A percentile compares a stretch with the other conserved stretches of the same genome.
phyloP scores from a whole-genome alignment of 2,329 filamentous ascomycete species.

The Colletotrichum incanum region DNA sequence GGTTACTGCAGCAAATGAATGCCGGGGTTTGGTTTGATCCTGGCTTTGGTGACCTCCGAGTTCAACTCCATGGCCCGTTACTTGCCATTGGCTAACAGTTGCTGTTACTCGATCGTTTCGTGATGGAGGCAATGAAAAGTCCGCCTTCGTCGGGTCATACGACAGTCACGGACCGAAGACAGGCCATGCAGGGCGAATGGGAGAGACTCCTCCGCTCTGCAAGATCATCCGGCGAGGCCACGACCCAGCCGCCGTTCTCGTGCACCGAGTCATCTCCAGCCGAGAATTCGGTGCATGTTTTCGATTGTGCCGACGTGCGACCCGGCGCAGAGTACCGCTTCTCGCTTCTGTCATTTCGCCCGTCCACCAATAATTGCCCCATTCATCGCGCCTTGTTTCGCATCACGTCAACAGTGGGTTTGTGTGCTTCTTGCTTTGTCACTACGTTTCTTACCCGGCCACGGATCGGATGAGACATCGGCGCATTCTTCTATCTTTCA shows the following conservation, averaged over 20 bases:
- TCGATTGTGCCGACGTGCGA: not conserved
- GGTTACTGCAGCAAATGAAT: not conserved
- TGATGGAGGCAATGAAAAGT: not conserved
- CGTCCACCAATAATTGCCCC: conserved; percentile 1
- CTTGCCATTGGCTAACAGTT: conserved; percentile 8
- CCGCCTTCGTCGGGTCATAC: not conserved
- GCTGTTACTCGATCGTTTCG: conserved; percentile 35
- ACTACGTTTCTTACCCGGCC: not conserved
- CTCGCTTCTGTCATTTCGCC: conserved; percentile 14
- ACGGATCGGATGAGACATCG: conserved; percentile 8
- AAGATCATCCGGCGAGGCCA: conserved; percentile 6
- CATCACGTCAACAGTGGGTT: no score
- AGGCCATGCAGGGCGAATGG: not conserved
- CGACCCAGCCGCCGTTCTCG: not conserved
- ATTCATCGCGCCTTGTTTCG: conserved; percentile 3
- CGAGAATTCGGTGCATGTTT: not conserved
- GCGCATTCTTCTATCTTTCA: not conserved
- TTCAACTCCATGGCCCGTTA: not conserved
- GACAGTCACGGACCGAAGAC: not conserved
- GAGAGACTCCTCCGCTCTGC: not conserved
- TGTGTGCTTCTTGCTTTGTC: conserved; percentile 11
- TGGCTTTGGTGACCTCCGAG: not conserved
- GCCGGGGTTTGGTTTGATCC: not conserved
- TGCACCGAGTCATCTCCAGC: conserved; percentile 23
- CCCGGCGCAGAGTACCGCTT: conserved; percentile 13